Base-by-base conservation (phyloP, 1,284 basidiomycete species). In the Cystobasidium sp. region DNA sequence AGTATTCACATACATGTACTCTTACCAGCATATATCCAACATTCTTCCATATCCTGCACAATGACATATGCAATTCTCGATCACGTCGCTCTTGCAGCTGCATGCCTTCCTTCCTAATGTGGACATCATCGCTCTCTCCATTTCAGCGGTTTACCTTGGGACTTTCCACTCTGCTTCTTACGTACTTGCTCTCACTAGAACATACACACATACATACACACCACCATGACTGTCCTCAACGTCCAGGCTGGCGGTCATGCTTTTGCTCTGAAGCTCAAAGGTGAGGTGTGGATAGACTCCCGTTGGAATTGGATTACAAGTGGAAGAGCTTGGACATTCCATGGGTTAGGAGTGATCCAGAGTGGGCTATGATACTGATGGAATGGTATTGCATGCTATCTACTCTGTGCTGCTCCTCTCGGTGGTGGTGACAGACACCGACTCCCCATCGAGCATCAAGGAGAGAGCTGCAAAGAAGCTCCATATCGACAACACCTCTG, bases 241-340 rank as follows among this genome's bases (percentile, higher is more conserved):
- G 76, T 78, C 75, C 70, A 76, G 75, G 77, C 79, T 1, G 79
- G 79, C 24, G 63, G 74, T 18, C 77, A 75, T 76, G 70, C 76
- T n/a, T 80, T 80, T 59, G 77, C 79, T 16, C 74, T 80, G 72
- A 76, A 77, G 59, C 77, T 78, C 6, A 78, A 74, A 51, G 68
- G 78, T 79, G 37, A 16, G 77, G 39, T 20, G 18, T 14, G 9
- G 37, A 14, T 41, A 31, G 31, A 31, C 31, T 31, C 31, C 31
- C 31, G 31, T 31, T 31, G 31, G 31, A 31, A 5, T 31, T 31
- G 31, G 31, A 31, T 31, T 31, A 31, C 31, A 31, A 31, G 31
- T 31, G 31, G 31, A 31, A 20, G 49, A 51, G 49, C 16, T 20
- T 20, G 49, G 16, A 16, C 31, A 31, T 31, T 31, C 31, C 31